Percentiles rank a stretch among this genome's conserved stretches.
phyloP scores from a whole-genome alignment of 805 yeast species.

The Saturnispora quitensis region DNA sequence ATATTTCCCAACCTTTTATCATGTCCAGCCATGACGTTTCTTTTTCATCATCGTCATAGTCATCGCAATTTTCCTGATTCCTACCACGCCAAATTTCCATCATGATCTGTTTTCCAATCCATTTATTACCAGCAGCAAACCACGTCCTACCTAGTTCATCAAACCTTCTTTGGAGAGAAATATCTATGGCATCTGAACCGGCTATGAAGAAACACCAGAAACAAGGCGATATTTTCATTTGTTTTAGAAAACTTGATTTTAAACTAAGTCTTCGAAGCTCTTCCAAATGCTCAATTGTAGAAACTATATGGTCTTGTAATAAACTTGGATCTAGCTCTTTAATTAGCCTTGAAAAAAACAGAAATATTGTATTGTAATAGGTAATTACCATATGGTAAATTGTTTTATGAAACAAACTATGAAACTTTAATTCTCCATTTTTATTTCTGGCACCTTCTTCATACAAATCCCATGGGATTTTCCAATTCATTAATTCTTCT shows the following conservation, averaged over 20 bases:
- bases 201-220: conserved; percentile 43
- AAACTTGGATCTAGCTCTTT: conserved; percentile 31
- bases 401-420: conserved; percentile 33
- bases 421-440: conserved; percentile 19
- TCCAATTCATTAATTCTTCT: conserved; percentile 41
- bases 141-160: conserved; percentile 28
- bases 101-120: conserved; percentile 48
- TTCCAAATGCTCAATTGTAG: conserved; percentile 30
- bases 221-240: conserved; percentile 29
- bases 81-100: conserved; percentile 43
- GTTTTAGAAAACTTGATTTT: conserved; percentile 14
- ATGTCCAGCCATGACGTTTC: conserved; percentile 43
- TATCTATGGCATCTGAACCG: conserved; percentile 32
- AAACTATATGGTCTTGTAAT: conserved; percentile 29
- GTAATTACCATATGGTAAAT: conserved; percentile 31
- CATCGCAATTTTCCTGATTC: conserved; percentile 19
- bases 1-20: conserved; percentile 44
- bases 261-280: conserved; percentile 18
- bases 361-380: conserved; percentile 35
- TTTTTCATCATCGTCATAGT: conserved; percentile 16
- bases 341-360: conserved; percentile 39
- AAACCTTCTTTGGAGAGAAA: conserved; percentile 25
- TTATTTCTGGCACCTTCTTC: conserved; percentile 11
- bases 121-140: conserved; percentile 32
- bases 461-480: conserved; percentile 36